Evolutionary conservation across 208 protist species (phyloP), one percentile per base, ranked within the genome.

Genomic region (Jaenimonas drosophilae): DNA sequence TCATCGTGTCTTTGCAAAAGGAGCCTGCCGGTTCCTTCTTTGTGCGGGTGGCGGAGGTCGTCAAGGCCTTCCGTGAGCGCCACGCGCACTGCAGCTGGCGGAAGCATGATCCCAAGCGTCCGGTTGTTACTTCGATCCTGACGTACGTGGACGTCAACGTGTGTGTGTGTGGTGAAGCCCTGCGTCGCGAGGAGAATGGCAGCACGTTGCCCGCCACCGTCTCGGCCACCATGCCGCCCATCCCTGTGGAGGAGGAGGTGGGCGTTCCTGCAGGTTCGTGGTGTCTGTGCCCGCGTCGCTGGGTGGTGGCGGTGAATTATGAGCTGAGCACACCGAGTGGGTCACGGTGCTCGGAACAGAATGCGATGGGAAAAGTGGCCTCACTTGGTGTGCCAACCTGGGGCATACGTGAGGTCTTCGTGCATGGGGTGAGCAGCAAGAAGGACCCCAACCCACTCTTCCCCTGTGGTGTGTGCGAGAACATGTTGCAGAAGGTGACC

Each of bases 291-390:
- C 31, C 51, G 2, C 78, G 86, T 9, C 49, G 51, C 28, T 74
- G 60, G 40, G 81, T 75, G n/a, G 64, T 90, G 3, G 78, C 70
- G 14, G 76, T 94, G 14, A 94, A 94, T 54, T 94, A 94, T 53
- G 81, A 90, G 52, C 76, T 94, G n/a, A 88, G 73, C 53, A 94
- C 86, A 1, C 86, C 86, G 16, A 90, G 76, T 39, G 86, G 86
- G 2, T 94, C 86, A 20, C 70, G 86, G 21, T 94, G 86, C 59
- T 90, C 80, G 9, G 81, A 94, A 63, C 86, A 94, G 65, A 94
- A 94, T 38, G 80, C 65, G 36, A 75, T 94, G 67, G 86, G 80
- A 4, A 83, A 84, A 49, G 58, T 94, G 4, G 86, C 86, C 27
- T 65, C 77, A 4, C 50, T 73, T 3, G 86, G 86, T 7, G 57